Base-by-base conservation (phyloP, 139 green algal genomes). In the Micractinium sp. region DNA sequence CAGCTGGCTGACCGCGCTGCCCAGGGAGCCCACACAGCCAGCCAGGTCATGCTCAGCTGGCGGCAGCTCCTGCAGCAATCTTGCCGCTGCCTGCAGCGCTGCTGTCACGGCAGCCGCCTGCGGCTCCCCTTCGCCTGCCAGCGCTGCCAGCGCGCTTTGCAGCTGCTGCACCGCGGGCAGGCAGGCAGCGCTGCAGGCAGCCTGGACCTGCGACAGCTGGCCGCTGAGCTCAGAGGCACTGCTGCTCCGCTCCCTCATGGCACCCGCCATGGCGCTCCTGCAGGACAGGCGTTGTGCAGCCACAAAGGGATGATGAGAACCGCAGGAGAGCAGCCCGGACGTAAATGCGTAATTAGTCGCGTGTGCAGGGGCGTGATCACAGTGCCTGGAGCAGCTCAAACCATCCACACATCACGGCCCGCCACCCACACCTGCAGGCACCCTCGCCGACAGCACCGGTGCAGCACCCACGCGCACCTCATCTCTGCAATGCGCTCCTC, bases 401-500 rank as follows among this genome's bases (percentile, higher is more conserved):
- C 2, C 23, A 5, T 29, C 63, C 63, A 7, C 2, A 73, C 2
- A 29, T 2, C 63, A 73, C 63, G 16, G 16, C 63, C 63, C 16
- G 63, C 63, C 47, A 56, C 9, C 47, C 5, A 56, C 47, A 56
- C 47, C 66, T 73, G 66, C 74, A 80, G 74, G 74, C 15, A 23
- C 29, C 15, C 75, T 25, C 23, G 75, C 16, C 13, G 3, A 14
- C 75, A 31, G 12, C 33, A 81, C 19, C 75, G 29, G 33, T 35
- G 19, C 33, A 7, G 73, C 13, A 80, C 73, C 27, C 3, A 47
- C 14, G 5, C 35, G 4, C 75, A 85, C 86, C 86, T 79, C 86
- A 90, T 85, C 63, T 90, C 86, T 0, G 29, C 63, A n/a, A 90
- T 85, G 77, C 86, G 86, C 27, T 63, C 36, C 7, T 85, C 86